These are phyloP conservation scores for Nicotiana noctiflora DNA, from an alignment of 257 asterid species.

Conservation along the genomic window DNA sequence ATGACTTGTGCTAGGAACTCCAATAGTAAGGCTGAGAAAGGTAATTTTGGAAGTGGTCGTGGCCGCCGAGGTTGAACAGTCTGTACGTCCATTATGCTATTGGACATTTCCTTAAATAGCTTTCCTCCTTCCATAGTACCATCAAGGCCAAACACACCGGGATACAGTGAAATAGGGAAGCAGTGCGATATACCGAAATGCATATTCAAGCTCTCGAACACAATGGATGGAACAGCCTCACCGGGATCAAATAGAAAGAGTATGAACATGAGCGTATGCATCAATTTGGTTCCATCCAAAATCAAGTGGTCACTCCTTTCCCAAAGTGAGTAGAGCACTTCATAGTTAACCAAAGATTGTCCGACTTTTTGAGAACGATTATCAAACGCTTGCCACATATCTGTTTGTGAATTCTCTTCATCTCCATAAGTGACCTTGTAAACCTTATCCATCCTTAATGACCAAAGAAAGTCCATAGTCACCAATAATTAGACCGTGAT, in stretches of 20 bases:
- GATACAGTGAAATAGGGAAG: neutral
- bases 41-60: neutral
- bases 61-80: neutral
- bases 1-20: no score
- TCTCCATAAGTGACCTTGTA: no score
- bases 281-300: no score
- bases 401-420: no score
- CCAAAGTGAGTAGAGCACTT: neutral
- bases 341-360: neutral
- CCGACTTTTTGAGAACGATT: no score
- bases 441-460: no score
- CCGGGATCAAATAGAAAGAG: no score
- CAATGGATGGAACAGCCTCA: no score
- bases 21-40: no score
- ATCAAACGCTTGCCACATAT: neutral
- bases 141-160: neutral
- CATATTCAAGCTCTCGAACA: neutral
- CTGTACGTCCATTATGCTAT: neutral
- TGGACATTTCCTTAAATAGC: neutral
- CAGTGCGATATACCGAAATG: neutral
- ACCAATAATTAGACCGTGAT: no score
- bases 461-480: no score
- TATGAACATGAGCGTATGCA: no score
- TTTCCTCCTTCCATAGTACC: neutral
- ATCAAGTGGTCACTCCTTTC: neutral